Conservation (phyloP, 495 filamentous ascomycete species). For the Daldinia caldariorum region DNA sequence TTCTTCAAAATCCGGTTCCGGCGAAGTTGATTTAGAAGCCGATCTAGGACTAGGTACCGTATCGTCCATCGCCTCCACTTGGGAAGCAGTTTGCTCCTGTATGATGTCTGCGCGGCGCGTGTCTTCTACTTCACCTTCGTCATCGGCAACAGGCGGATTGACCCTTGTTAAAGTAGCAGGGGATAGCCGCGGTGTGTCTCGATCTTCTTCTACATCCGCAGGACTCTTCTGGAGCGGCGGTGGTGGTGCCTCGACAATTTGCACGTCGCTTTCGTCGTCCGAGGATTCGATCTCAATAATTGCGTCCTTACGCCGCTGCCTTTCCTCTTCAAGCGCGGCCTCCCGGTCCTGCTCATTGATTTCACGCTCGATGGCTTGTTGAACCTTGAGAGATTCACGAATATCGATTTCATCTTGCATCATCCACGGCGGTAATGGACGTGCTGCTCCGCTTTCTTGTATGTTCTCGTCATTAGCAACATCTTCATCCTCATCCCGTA, state of each 20-base stretch:
- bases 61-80: conserved; percentile 31
- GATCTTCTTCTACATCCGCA: conserved; percentile 10
- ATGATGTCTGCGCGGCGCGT: conserved; percentile 47
- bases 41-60: conserved; percentile 10
- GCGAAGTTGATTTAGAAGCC: conserved; percentile 29
- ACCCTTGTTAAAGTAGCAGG: conserved; percentile 40
- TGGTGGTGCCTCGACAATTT: conserved; percentile 63
- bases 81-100: conserved; percentile 54
- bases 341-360: conserved; percentile 62
- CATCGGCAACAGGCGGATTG: conserved; percentile 24
- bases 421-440: conserved; percentile 90
- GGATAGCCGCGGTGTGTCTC: conserved; percentile 24
- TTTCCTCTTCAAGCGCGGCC: conserved; percentile 61
- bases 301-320: conserved; percentile 44
- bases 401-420: conserved; percentile 62
- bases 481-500: conserved; percentile 50
- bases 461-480: conserved; percentile 50
- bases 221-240: conserved; percentile 25
- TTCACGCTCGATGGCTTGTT: conserved; percentile 55
- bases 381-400: conserved; percentile 59
- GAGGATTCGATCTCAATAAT: conserved; percentile 59
- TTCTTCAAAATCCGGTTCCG: conserved; percentile 50
- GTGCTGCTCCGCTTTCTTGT: conserved; percentile 40
- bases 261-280: conserved; percentile 61
- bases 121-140: conserved; percentile 18